These are phyloP conservation scores for Pseudogymnoascus sp. DNA, from an alignment of 2,329 filamentous ascomycete genomes.

Conservation along the genomic window DNA sequence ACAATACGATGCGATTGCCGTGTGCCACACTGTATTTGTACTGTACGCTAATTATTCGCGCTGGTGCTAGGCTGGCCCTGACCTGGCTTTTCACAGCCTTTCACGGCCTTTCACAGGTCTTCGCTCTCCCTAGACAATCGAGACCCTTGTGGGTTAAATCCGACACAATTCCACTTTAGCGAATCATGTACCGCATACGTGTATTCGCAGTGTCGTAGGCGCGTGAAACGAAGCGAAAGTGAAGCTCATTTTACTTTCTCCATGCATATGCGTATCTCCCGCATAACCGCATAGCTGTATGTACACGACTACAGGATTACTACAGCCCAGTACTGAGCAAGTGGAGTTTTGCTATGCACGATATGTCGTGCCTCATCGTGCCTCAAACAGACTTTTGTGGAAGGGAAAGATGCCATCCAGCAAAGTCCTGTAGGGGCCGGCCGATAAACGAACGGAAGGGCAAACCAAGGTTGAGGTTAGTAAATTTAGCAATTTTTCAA, in stretches of 20 bases:
- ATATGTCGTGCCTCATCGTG: background rate
- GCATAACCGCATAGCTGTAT: background rate
- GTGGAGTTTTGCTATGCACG: background rate
- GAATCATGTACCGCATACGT: background rate
- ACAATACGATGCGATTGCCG: background rate
- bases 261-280: constrained; percentile 5
- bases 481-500: constrained; percentile 8
- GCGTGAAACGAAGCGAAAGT: constrained; percentile 2
- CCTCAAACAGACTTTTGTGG: background rate
- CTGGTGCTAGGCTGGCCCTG: background rate
- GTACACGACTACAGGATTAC: background rate
- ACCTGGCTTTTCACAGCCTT: background rate
- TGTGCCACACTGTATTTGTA: background rate
- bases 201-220: background rate
- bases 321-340: background rate
- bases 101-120: background rate
- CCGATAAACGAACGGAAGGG: background rate
- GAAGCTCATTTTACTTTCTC: constrained; percentile 5
- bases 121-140: background rate
- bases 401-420: background rate
- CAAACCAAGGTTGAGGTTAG: background rate
- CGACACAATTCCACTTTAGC: background rate
- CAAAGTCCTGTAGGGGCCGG: background rate
- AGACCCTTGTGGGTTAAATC: background rate
- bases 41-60: background rate